Evolutionary conservation across 371 early-diverging fungal genomes (phyloP).

Genomic region (Mortierella sp.): DNA sequence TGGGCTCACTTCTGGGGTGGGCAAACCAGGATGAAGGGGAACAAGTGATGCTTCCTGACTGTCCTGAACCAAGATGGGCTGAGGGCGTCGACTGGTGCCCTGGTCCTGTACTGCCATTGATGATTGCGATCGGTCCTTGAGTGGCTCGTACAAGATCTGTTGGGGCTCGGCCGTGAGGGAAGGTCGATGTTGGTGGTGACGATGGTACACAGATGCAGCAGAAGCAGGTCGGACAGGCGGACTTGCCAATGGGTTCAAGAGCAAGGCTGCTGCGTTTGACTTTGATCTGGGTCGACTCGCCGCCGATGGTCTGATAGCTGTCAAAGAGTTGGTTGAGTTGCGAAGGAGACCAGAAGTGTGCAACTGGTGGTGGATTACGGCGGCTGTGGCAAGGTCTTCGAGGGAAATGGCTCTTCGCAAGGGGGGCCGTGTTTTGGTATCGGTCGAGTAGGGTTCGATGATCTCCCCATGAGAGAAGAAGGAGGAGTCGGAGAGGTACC

Average conservation of each 20-base stretch:
- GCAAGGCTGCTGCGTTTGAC: slow-evolving; percentile 1
- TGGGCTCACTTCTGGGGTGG: slow-evolving; percentile 53
- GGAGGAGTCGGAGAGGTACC: slow-evolving; percentile 39
- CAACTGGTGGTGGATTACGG: slow-evolving; percentile 30
- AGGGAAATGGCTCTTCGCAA: slow-evolving; percentile 50
- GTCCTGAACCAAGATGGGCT: slow-evolving; percentile 10
- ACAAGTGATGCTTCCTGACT: background rate
- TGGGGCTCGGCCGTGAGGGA: background rate
- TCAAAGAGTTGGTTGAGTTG: background rate
- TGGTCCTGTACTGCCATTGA: background rate
- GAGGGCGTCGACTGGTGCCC: background rate
- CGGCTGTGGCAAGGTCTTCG: slow-evolving; percentile 25
- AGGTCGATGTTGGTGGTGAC: slow-evolving; percentile 11
- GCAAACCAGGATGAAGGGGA: slow-evolving; percentile 14
- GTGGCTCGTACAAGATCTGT: slow-evolving; percentile 12
- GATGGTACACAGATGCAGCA: slow-evolving; percentile 28
- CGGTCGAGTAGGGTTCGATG: slow-evolving; percentile 21
- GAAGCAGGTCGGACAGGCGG: slow-evolving; percentile 35
- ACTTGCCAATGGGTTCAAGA: background rate
- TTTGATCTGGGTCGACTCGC: background rate
- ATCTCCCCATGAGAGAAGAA: slow-evolving; percentile 34
- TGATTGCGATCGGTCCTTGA: slow-evolving; percentile 24
- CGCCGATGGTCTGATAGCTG: too few species aligned
- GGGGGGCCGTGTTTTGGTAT: slow-evolving; percentile 17
- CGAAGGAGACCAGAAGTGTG: slow-evolving; percentile 8